Evolutionary conservation across 2,329 filamentous ascomycete species (phyloP).

Genomic region (Metarhizium guizhouense): DNA sequence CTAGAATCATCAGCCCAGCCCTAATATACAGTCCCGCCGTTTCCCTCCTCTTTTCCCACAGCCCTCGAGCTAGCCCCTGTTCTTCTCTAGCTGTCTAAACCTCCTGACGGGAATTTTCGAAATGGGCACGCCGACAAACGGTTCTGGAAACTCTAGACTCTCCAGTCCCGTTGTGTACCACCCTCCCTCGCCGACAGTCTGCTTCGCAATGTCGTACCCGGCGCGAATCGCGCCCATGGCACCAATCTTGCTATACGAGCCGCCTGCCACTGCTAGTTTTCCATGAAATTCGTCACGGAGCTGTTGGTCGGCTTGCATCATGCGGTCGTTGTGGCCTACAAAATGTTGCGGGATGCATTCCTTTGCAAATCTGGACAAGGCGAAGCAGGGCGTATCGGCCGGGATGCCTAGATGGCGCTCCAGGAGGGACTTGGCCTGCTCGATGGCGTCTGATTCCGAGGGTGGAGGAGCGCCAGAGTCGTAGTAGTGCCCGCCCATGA

Average conservation of each 20-base stretch:
- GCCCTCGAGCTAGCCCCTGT: neutral
- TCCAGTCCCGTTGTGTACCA: constrained; percentile 22
- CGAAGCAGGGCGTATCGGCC: constrained; percentile 46
- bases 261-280: constrained; percentile 53
- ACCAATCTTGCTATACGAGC: constrained; percentile 44
- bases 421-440: constrained; percentile 62
- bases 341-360: constrained; percentile 88
- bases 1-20: too few relatives aligned
- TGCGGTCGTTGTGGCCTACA: constrained; percentile 62
- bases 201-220: constrained; percentile 20
- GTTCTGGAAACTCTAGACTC: constrained; percentile 12
- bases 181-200: constrained; percentile 9
- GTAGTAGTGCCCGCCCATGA: constrained; percentile 91
- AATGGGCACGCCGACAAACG: constrained; percentile 17
- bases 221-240: constrained; percentile 43
- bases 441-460: constrained; percentile 53
- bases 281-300: constrained; percentile 49
- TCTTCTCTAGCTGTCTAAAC: constrained; percentile 8
- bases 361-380: constrained; percentile 46
- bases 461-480: constrained; percentile 40
- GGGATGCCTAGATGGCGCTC: constrained; percentile 66
- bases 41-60: too few relatives aligned
- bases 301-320: constrained; percentile 47
- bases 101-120: constrained; percentile 18
- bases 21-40: too few relatives aligned